Evolutionary conservation across 148 eudicot genomes (phyloP).

Genomic region (Arctostaphylos glauca): DNA sequence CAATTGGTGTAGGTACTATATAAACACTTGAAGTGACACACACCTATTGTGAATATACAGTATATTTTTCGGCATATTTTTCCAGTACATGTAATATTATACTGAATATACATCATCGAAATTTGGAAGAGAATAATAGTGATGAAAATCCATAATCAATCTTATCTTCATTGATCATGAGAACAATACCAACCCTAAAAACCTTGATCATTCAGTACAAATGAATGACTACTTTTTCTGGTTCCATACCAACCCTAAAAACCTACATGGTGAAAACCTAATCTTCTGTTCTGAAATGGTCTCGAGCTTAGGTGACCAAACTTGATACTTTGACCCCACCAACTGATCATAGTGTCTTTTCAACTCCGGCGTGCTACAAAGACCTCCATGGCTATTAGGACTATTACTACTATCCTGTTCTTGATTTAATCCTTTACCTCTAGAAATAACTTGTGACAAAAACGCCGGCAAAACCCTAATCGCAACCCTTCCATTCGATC

Average conservation of each 20-base stretch:
- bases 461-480: constrained; percentile 74
- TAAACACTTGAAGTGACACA: no score
- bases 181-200: no score
- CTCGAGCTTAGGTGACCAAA: constrained; percentile 77
- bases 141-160: not conserved
- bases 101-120: not conserved
- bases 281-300: constrained; percentile 60
- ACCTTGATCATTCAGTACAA: not conserved
- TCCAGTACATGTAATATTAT: no score
- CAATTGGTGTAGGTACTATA: no score
- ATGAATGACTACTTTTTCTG: constrained; percentile 21
- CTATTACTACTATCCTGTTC: not conserved
- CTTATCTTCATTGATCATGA: not conserved
- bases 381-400: not conserved
- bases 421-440: constrained; percentile 17
- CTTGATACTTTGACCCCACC: constrained; percentile 57
- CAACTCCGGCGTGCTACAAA: constrained; percentile 85
- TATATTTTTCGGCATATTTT: no score
- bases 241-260: constrained; percentile 54
- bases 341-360: constrained; percentile 63
- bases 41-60: no score
- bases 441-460: constrained; percentile 37
- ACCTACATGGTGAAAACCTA: constrained; percentile 59
- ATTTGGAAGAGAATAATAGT: not conserved
- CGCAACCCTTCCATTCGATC: constrained; percentile 56